Base-by-base conservation (phyloP, 495 filamentous ascomycete genomes). In the Hypoxylon crocopeplum region DNA sequence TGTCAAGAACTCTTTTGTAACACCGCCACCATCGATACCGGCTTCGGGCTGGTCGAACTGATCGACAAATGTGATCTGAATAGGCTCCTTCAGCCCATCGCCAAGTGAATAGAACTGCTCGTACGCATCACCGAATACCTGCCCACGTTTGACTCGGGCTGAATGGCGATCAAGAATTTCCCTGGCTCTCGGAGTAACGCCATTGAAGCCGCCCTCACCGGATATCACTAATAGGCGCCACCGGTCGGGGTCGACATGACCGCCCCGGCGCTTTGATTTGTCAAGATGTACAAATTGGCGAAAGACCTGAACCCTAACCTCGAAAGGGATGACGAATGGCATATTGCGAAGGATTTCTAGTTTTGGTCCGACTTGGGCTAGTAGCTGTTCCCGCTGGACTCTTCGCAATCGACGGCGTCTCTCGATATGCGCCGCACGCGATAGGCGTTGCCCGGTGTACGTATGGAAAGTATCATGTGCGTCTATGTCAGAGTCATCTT, bases 51-150 rank as follows among this genome's bases (percentile, higher is more conserved):
- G 85, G 48, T 88, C 87, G 59, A 96, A 99, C 59, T 90, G 83
- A 64, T 99, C 94, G 12, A 97, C 90, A 64, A 98, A 99, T 11
- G 89, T 93, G 62, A 99, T 98, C 69, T 96, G 92, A 17, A 99
- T 97, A 0, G 95, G 94, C 68, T 99, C 93, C 67, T 98, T 98
- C 49, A 99, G 77, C 1, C 86, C 86, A 12, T 91, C 89, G 0
- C 87, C 87, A 5, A 98, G 80, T 1, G 79, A 69, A 71, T 95
- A 97, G 63, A 95, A 97, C 48, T 93, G 84, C 3, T 87, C 77
- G 69, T 87, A 90, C 0, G 95, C 94, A 74, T 97, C 92, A 17
- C 88, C 80, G 67, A 98, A 98, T 16, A 94, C 79, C 58, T 86
- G 82, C 42, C 92, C 89, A 44, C 94, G 79, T 36, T 84, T 80